Evolutionary conservation across 106 monocot genomes (phyloP).

Genomic region (Hemerocallis citrina): DNA sequence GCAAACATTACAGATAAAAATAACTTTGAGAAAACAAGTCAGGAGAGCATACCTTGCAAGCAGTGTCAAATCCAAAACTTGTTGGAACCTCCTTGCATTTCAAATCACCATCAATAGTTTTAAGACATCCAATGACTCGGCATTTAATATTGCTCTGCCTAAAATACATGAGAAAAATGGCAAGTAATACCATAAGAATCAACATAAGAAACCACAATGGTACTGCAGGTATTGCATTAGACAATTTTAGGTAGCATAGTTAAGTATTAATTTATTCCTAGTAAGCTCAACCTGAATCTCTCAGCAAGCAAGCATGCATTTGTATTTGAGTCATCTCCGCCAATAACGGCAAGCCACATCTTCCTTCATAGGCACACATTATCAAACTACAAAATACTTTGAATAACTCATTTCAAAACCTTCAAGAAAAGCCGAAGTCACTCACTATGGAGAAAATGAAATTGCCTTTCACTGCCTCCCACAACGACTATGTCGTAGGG

Average conservation of each 20-base stretch:
- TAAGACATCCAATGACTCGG: conserved; percentile 92
- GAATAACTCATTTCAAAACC: too few species aligned
- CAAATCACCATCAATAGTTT: conserved; percentile 96
- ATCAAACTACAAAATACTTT: too few species aligned
- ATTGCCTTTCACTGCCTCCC: too few species aligned
- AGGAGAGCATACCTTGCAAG: conserved; percentile 70
- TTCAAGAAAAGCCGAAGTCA: too few species aligned
- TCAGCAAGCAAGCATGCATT: conserved; percentile 98
- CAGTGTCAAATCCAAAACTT: conserved; percentile 99
- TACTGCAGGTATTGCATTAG: neutral
- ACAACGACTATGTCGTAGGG: too few species aligned
- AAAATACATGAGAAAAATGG: conserved; percentile 7
- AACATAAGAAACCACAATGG: neutral
- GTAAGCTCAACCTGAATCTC: conserved; percentile 60
- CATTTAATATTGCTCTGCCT: conserved; percentile 84
- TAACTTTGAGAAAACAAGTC: neutral
- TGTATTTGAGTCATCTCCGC: conserved; percentile 98
- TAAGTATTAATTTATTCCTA: neutral
- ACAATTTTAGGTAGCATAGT: neutral
- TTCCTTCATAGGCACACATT: too few species aligned
- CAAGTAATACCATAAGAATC: neutral
- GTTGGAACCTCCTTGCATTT: conserved; percentile 95
- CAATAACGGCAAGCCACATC: conserved; percentile 92
- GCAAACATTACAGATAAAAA: neutral
- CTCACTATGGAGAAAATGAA: too few species aligned